Evolutionary conservation across 805 yeast genomes (phyloP), one percentile per base, ranked within the genome.

Genomic region (Candida krabiensis): DNA sequence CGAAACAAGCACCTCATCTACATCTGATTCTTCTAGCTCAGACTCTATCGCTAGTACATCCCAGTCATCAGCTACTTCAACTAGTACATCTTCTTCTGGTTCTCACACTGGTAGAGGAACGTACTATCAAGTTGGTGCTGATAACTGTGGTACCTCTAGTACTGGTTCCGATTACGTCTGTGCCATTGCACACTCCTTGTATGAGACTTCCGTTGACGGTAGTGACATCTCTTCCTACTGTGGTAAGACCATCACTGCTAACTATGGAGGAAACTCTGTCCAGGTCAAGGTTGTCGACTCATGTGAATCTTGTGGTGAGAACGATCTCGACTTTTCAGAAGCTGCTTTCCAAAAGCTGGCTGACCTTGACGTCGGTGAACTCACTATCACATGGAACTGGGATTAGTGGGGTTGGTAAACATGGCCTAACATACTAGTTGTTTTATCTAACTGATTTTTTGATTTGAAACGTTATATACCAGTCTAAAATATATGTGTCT

Each of bases 261-360:
- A 37, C 41, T 74, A 70, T 51, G 54, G 60, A 35, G 77, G 75
- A 19, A 74, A 73, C 30, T 63, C 76, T 13, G 77, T 75, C 31
- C 64, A 59, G 19, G 82, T 76, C 28, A 70, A 67, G 21, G 79
- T 76, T 31, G 78, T 71, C 16, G 82, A 77, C 55, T 60, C 76
- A 14, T 77, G 82, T 54, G 72, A 53, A 29, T 77, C 73, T 2
- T 77, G 82, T 47, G 46, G 58, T 26, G 61, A 62, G 17, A 39
- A 61, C 38, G 77, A 73, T 49, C 63, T 77, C 39, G 81, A 77
- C 52, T 68, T 77, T 36, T 73, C 80, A 9, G 78, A 79, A n/a
- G 36, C 68, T 30, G 82, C 81, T 4, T 77, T 77, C 44, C 28
- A 52, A 6, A 43, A 66, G 38, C 56, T 77, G 37, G 80, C 79